These are phyloP conservation scores for Globisporangium parvum DNA, from an alignment of 352 stramenopile species.

Conservation along the genomic window DNA sequence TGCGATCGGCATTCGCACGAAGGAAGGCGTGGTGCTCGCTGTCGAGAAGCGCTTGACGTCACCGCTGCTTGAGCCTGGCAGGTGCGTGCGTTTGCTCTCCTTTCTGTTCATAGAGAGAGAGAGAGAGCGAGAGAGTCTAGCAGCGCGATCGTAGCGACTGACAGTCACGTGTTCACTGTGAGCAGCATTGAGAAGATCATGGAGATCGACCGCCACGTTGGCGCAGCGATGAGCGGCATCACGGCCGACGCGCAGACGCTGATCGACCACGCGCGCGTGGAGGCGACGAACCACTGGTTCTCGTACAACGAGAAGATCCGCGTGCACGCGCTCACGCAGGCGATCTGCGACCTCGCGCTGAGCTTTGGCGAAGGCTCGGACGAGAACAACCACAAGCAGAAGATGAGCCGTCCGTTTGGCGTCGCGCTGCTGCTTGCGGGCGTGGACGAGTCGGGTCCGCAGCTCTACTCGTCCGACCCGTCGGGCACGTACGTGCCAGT, in stretches of 20 bases:
- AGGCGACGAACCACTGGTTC: conserved; percentile 98
- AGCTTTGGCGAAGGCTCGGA: conserved; percentile 92
- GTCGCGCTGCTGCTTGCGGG: conserved; percentile 97
- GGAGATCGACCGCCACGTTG: conserved; percentile 98
- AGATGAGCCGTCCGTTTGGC: conserved; percentile 98
- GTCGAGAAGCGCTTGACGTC: conserved; percentile 99
- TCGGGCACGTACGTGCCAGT: conserved; percentile 98
- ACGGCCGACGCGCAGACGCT: conserved; percentile 98
- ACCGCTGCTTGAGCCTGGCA: conserved; percentile 91
- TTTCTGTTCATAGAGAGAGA: not conserved
- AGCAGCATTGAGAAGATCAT: conserved; percentile 99
- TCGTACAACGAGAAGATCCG: conserved; percentile 98
- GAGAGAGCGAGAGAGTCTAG: not conserved
- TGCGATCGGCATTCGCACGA: conserved; percentile 97
- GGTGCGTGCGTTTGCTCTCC: conserved; percentile 22
- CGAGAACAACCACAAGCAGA: conserved; percentile 94
- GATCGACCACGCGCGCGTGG: conserved; percentile 98
- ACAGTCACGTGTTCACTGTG: not conserved
- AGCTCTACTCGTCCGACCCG: conserved; percentile 97
- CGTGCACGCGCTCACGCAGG: conserved; percentile 97
- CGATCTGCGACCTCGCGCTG: conserved; percentile 97
- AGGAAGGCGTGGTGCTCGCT: conserved; percentile 95
- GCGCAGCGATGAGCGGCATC: conserved; percentile 97
- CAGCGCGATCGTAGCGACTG: not conserved
- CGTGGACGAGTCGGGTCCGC: conserved; percentile 91